phyloP scores from a whole-genome alignment of 225 moss, liverwort and hornwort genomes.

The Rhytidiadelphus loreus region DNA sequence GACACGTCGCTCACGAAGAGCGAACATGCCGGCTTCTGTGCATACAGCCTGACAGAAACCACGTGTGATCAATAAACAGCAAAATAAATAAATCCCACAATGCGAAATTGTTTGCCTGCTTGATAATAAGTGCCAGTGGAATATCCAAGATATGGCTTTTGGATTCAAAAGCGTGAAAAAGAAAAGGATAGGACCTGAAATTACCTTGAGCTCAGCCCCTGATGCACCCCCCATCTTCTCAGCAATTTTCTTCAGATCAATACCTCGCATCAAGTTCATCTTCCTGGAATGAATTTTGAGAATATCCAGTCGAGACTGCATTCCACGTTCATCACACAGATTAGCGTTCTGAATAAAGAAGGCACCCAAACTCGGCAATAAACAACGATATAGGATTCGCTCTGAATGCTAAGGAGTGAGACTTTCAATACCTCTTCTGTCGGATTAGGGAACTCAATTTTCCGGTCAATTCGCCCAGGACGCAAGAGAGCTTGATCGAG shows the following conservation, averaged over 20 bases:
- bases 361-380: not conserved
- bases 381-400: not conserved
- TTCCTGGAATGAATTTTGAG: slow-evolving; percentile 96
- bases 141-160: no score
- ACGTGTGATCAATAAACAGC: not conserved
- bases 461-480: slow-evolving; percentile 91
- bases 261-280: slow-evolving; percentile 99
- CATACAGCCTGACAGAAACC: slow-evolving; percentile 71
- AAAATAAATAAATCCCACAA: not conserved
- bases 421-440: slow-evolving; percentile 67
- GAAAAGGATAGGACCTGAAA: not conserved
- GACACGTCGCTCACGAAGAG: slow-evolving; percentile 85
- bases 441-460: slow-evolving; percentile 97
- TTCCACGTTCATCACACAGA: not conserved
- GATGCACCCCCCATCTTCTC: slow-evolving; percentile 99
- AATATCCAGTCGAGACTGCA: slow-evolving; percentile 91
- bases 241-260: slow-evolving; percentile 95
- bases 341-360: not conserved
- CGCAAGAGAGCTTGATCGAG: slow-evolving; percentile 89
- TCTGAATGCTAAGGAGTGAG: not conserved
- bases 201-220: slow-evolving; percentile 95
- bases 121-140: not conserved
- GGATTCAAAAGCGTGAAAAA: not conserved
- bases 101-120: not conserved
- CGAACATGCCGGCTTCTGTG: slow-evolving; percentile 99